Evolutionary conservation across 2,329 filamentous ascomycete genomes (phyloP).

Genomic region (Pleoardoris graminearum): DNA sequence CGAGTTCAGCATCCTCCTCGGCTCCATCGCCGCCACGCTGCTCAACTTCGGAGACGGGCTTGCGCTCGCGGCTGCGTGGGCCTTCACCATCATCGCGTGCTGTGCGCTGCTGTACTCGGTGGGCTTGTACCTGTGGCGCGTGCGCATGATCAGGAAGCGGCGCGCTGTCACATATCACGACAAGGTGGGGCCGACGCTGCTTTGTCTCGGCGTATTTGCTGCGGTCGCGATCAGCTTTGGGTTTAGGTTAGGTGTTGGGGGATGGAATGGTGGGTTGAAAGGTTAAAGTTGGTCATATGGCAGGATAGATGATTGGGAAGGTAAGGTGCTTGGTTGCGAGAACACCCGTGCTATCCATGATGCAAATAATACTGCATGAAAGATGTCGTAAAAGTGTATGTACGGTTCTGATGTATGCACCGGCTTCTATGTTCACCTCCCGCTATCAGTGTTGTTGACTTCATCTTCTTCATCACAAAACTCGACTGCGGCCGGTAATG

Average conservation of each 20-base stretch:
- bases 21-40: conserved; percentile 51
- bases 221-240: conserved; percentile 81
- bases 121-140: conserved; percentile 83
- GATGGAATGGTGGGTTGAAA: conserved; percentile 51
- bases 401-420: no score
- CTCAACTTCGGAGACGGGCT: conserved; percentile 47
- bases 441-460: no score
- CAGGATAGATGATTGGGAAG: no score
- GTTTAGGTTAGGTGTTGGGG: conserved; percentile 67
- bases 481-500: no score
- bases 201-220: conserved; percentile 73
- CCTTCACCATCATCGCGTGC: conserved; percentile 82
- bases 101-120: conserved; percentile 81
- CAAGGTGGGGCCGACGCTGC: conserved; percentile 75
- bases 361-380: no score
- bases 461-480: no score
- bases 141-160: conserved; percentile 78
- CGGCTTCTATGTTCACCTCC: no score
- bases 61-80: conserved; percentile 57
- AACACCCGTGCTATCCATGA: no score
- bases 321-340: no score
- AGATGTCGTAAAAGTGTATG: no score
- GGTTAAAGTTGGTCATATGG: no score
- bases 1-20: conserved; percentile 94
- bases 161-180: conserved; percentile 92